phyloP scores from a whole-genome alignment of 768 basidiomycete species.

The Leccinum ochraceum region DNA sequence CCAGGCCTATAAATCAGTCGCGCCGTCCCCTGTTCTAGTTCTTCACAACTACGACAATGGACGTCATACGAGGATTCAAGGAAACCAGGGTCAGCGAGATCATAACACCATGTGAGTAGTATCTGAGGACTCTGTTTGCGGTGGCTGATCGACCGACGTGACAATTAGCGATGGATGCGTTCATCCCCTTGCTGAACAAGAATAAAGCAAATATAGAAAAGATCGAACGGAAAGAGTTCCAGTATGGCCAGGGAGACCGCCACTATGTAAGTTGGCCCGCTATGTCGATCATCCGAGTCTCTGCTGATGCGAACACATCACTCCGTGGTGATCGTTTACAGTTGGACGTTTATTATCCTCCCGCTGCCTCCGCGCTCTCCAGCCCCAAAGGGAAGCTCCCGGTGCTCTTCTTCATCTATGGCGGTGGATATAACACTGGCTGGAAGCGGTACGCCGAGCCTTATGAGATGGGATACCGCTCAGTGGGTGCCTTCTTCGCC shows the following conservation, averaged over 20 bases:
- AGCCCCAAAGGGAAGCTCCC: conserved; percentile 38
- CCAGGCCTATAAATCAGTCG: not conserved
- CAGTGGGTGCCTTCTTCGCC: conserved; percentile 63
- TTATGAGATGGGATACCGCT: conserved; percentile 51
- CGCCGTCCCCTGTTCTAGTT: not conserved
- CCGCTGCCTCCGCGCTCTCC: conserved; percentile 24
- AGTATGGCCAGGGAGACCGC: conserved; percentile 50
- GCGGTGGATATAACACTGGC: conserved; percentile 61
- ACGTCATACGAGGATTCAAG: conserved; percentile 34
- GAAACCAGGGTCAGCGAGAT: conserved; percentile 34
- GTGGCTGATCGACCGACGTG: conserved; percentile 5
- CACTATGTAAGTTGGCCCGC: conserved; percentile 32
- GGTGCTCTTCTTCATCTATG: conserved; percentile 65
- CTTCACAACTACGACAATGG: conserved; percentile 30
- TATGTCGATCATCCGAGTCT: not conserved
- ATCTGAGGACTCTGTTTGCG: not conserved
- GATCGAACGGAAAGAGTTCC: conserved; percentile 54
- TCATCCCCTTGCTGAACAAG: conserved; percentile 50
- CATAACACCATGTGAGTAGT: conserved; percentile 35
- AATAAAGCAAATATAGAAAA: conserved; percentile 48
- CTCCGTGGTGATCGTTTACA: conserved; percentile 23
- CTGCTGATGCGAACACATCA: not conserved
- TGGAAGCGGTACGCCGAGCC: conserved; percentile 48
- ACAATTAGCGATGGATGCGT: conserved; percentile 45
- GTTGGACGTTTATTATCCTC: conserved; percentile 71